Conservation (phyloP, 1,139 yeast species). For the Geotrichum klebahnii region DNA sequence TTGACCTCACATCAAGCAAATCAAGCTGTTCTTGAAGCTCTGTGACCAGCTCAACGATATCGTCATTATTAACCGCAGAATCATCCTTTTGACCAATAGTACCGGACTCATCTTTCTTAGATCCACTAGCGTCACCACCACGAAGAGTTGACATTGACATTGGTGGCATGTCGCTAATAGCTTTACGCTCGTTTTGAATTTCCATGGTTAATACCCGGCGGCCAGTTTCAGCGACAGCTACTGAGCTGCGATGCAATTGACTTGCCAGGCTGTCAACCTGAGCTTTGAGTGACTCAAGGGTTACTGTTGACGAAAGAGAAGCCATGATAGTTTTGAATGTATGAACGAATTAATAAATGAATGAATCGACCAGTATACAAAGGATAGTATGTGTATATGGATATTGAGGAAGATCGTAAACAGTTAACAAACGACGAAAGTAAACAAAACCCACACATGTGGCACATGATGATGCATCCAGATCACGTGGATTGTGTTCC, state of each 20-base stretch:
- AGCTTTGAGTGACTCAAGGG: constrained; percentile 22
- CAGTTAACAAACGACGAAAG: too few relatives aligned
- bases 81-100: constrained; percentile 19
- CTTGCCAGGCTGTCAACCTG: constrained; percentile 31
- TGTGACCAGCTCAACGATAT: constrained; percentile 75
- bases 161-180: constrained; percentile 28
- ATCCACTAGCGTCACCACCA: background rate
- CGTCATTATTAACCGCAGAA: constrained; percentile 66
- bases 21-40: constrained; percentile 87
- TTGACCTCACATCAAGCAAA: constrained; percentile 39
- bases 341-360: background rate
- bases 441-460: too few relatives aligned
- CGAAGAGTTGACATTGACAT: background rate
- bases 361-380: background rate
- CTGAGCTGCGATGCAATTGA: constrained; percentile 35
- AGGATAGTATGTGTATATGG: background rate
- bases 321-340: background rate
- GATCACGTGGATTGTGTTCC: too few relatives aligned
- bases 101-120: constrained; percentile 13
- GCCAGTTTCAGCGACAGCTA: constrained; percentile 60
- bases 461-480: too few relatives aligned
- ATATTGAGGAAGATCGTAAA: too few relatives aligned
- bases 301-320: background rate
- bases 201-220: constrained; percentile 69
- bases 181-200: constrained; percentile 45